A percentile compares a stretch with the other conserved stretches of the same genome.
Evolutionary conservation across 768 basidiomycete species (phyloP).

Genomic region (Hydnum rufescens): DNA sequence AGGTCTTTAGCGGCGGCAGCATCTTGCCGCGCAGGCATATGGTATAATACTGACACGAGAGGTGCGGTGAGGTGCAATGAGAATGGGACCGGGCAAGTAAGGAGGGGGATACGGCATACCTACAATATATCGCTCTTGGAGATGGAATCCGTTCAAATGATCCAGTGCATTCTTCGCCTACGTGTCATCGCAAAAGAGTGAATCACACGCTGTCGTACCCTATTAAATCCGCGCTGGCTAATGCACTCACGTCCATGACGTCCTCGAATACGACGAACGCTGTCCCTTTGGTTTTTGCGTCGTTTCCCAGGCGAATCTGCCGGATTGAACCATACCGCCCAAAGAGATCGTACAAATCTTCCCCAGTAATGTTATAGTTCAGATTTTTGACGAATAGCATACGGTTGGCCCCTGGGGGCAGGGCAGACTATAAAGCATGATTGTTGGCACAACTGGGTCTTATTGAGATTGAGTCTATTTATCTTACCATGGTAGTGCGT

Average conservation of each 20-base stretch:
- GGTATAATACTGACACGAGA: constrained; percentile 50
- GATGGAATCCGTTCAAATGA: constrained; percentile 92
- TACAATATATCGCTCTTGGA: constrained; percentile 96
- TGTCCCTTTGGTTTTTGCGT: constrained; percentile 82
- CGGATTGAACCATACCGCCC: constrained; percentile 94
- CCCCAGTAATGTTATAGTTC: constrained; percentile 80
- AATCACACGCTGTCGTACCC: no score
- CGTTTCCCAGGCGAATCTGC: constrained; percentile 85
- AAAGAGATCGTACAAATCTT: constrained; percentile 91
- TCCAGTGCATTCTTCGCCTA: constrained; percentile 94
- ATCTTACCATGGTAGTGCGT: neutral
- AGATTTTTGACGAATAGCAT: constrained; percentile 88
- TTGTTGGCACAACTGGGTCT: neutral
- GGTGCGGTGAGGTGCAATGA: neutral
- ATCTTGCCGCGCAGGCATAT: constrained; percentile 95
- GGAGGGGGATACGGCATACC: constrained; percentile 21
- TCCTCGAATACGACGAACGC: constrained; percentile 95
- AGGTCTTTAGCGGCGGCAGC: constrained; percentile 85
- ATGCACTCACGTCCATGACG: constrained; percentile 61
- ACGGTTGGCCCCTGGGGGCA: constrained; percentile 82
- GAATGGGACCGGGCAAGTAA: neutral
- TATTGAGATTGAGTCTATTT: neutral
- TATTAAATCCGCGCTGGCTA: constrained; percentile 17
- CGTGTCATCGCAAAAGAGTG: neutral
- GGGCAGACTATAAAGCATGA: constrained; percentile 36